phyloP scores from a whole-genome alignment of 2,329 filamentous ascomycete species.

The Pseudocercospora fijiensis region DNA sequence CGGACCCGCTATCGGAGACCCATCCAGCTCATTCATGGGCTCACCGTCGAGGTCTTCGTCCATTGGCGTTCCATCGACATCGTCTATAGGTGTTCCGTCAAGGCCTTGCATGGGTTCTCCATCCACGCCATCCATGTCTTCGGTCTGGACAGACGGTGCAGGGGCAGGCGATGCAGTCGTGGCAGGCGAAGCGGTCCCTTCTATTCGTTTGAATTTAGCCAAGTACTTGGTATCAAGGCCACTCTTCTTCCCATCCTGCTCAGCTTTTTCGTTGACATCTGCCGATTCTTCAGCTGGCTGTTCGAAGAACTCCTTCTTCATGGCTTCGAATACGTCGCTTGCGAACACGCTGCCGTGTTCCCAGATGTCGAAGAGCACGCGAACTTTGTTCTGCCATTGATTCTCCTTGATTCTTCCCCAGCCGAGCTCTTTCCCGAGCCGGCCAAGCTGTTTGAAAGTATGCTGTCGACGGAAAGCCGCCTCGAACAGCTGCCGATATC shows the following conservation, averaged over 20 bases:
- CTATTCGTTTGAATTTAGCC: conserved; percentile 52
- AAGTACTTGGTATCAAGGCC: conserved; percentile 28
- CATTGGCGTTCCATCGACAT: conserved; percentile 49
- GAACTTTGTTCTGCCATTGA: conserved; percentile 78
- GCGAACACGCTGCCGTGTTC: conserved; percentile 67
- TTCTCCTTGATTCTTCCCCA: conserved; percentile 83
- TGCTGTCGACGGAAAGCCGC: conserved; percentile 64
- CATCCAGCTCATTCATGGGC: conserved; percentile 36
- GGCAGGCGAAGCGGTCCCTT: conserved; percentile 46
- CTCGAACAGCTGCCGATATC: conserved; percentile 80
- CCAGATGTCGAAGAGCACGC: conserved; percentile 68
- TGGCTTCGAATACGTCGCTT: conserved; percentile 68
- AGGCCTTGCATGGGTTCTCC: conserved; percentile 43
- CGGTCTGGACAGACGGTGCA: conserved; percentile 12
- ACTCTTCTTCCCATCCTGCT: conserved; percentile 41
- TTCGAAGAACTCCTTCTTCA: conserved; percentile 69
- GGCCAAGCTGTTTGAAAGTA: conserved; percentile 73
- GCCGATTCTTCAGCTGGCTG: conserved; percentile 64
- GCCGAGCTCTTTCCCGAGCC: conserved; percentile 66
- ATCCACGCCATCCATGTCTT: conserved; percentile 26
- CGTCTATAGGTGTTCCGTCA: conserved; percentile 35
- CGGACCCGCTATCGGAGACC: conserved; percentile 12
- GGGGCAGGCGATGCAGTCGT: conserved; percentile 17
- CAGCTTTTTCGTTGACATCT: conserved; percentile 43
- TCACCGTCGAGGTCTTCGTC: conserved; percentile 35